Base-by-base conservation (phyloP, 768 basidiomycete species). In the Albatrellus ellisii region DNA sequence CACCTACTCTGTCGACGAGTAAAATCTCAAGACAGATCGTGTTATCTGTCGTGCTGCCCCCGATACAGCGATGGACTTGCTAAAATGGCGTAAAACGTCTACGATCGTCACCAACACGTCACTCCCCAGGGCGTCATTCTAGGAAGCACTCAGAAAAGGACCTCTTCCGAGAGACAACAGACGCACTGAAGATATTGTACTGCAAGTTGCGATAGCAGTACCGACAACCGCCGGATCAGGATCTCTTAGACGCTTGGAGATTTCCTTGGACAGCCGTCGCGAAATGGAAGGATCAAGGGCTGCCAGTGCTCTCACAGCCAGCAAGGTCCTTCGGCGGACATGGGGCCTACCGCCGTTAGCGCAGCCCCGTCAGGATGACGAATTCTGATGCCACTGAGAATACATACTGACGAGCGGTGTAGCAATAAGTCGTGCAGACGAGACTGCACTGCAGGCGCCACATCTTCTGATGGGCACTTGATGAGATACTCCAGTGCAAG, bases 401-500 rank as follows among this genome's bases (percentile, higher is more conserved):
- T 56, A 66, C 59, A 54, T 59, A 73, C 84, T 74, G 67, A 89
- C 87, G 79, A 78, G 50, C 72, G 69, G 55, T 87, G 80, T 26
- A 72, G 73, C 15, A 88, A 65, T 9, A 90, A 65, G 43, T 76
- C 69, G 27, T 70, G 66, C 5, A 90, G 58, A 38, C 74, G 75
- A 17, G 67, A 60, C 52, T 81, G 77, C 4, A 89, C 69, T 1
- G 87, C 87, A 10, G 87, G 86, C 42, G 86, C 69, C 38, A 82
- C 69, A 46, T 84, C 77, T 51, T 73, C 70, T 11, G 68, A 77
- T 2, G 78, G 70, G 14, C 64, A 67, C 35, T 69, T 64, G 43
- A 79, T 75, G 33, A 89, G 65, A 36, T 69, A 70, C 50, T 86
- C 79, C 33, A 89, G 63, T 14, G 85, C 84, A 26, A 88, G 67